phyloP scores from a whole-genome alignment of 2,329 filamentous ascomycete species.

The Penicillium crustosum region DNA sequence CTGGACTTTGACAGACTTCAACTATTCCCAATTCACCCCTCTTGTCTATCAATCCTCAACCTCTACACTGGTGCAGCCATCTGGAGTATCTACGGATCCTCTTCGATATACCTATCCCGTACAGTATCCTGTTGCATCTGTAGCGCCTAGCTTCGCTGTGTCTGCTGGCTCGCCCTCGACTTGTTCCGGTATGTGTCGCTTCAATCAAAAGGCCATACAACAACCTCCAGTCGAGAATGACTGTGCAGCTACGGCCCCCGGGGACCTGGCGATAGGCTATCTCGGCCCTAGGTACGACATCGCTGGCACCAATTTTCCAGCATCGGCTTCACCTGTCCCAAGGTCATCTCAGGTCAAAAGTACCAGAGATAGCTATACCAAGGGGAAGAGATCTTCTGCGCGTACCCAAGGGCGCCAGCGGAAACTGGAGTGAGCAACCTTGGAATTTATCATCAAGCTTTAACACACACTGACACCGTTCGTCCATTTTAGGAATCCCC shows the following conservation, averaged over 20 bases:
- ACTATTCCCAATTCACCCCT: background rate
- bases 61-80: background rate
- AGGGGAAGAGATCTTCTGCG: background rate
- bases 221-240: background rate
- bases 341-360: rapidly evolving
- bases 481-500: background rate
- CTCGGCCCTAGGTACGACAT: background rate
- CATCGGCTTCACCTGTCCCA: background rate
- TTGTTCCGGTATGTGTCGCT: background rate
- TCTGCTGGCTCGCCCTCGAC: background rate
- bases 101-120: background rate
- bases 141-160: too few species aligned
- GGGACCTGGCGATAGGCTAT: background rate
- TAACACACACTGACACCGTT: background rate
- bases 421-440: background rate
- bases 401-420: background rate
- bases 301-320: background rate
- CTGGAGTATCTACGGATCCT: background rate
- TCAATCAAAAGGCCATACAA: background rate
- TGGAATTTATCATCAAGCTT: background rate
- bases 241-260: background rate
- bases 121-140: background rate
- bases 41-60: background rate
- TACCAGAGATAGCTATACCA: background rate
- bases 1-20: background rate